Conservation (phyloP, 2,329 filamentous ascomycete species). For the Microsporum audouinii region DNA sequence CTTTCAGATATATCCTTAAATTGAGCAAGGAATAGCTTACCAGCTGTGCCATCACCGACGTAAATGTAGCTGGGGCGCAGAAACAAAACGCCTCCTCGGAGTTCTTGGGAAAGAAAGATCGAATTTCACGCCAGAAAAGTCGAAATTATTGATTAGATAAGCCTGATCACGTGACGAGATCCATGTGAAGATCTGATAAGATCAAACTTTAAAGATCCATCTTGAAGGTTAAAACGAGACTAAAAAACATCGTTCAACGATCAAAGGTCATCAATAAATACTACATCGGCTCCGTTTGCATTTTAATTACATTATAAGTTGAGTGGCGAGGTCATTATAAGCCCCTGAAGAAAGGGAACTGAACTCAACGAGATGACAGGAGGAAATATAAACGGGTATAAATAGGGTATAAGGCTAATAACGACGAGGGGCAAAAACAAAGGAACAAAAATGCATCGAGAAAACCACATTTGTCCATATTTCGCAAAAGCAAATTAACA, state of each 20-base stretch:
- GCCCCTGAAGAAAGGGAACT: neutral
- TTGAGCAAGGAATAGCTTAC: neutral
- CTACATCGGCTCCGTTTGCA: neutral
- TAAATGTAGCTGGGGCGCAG: neutral
- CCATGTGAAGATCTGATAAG: neutral
- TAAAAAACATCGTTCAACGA: neutral
- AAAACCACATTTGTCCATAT: neutral
- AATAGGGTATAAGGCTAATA: neutral
- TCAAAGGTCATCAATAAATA: neutral
- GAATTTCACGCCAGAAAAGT: neutral
- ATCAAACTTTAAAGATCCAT: neutral
- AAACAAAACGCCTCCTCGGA: neutral
- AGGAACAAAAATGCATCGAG: neutral
- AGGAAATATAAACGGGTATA: neutral
- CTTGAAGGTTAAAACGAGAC: neutral
- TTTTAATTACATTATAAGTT: neutral
- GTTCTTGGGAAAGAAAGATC: neutral
- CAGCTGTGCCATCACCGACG: neutral
- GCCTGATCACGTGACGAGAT: neutral
- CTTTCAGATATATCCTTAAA: slow-evolving; percentile 27
- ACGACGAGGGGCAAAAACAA: neutral
- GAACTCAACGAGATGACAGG: neutral
- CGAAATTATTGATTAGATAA: slow-evolving; percentile 1
- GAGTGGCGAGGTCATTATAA: neutral
- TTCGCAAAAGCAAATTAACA: neutral